Base-by-base conservation (phyloP, 2,329 filamentous ascomycete genomes). In the Alternaria postmessia region DNA sequence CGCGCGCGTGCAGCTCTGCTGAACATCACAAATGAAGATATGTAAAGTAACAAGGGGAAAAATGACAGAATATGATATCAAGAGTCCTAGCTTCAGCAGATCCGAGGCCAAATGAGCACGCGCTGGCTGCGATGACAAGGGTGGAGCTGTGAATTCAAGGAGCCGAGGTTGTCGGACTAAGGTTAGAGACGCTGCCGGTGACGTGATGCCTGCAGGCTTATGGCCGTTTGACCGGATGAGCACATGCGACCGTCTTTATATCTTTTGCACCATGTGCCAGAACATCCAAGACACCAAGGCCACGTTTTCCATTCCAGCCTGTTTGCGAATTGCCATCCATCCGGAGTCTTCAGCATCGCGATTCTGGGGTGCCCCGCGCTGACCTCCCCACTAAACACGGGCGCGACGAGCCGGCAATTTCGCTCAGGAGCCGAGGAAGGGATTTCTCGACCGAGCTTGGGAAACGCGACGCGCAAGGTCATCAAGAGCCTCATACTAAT, bases 1-100 rank as follows among this genome's bases (percentile, higher is more conserved):
- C 77, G 73, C 70, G 75, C 74, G 68, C 76, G 68, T 63, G 73
- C 75, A 69, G 74, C 72, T 75, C 76, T 77, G 75, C 71, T 78
- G 62, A 80, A 79, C 78, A 80, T 80, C 63, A 74, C 71, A 62
- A 65, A 67, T 34, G 44, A 67, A 42, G 61, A 48, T 59, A 28
- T 47, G 30, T 41, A 49, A 54, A 55, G 51, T 4, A 48, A 57
- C 30, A 32, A 64, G 28, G 41, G 46, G 51, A 65, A 56, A 56
- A 62, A 48, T 39, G 55, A 24, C 32, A 44, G 53, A 48, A 64
- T 54, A 57, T 39, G 62, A 65, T 43, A 56, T 61, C 61, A 54
- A 34, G 59, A 64, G 41, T 62, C 59, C 62, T 56, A 63, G 62
- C 60, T 63, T 62, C 51, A 64, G 46, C 57, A 68, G 61, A 62